Evolutionary conservation across 495 filamentous ascomycete species (phyloP), one percentile per base, ranked within the genome.

Genomic region (Collariella sp.): DNA sequence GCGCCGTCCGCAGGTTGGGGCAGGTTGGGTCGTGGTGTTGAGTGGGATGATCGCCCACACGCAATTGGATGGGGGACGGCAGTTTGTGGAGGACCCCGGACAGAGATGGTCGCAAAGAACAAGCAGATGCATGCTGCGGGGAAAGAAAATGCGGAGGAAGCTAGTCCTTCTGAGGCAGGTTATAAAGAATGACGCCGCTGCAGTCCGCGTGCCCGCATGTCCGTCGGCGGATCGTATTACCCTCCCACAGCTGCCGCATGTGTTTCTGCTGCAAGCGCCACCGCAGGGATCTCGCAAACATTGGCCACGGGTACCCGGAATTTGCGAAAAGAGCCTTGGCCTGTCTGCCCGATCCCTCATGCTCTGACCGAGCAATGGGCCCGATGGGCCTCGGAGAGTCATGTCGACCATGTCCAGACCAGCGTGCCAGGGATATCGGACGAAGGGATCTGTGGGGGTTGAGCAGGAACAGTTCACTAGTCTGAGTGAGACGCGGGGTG

Each of bases 101-200:
- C 11, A 24, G 47, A n/a, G 19, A 19, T 12, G 24, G 41, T 45
- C 34, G 33, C 19, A 29, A 48, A 16, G 47, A 46, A 55, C 46
- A 55, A 49, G 42, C 42, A 42, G 33, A 45, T 50, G 54, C 41
- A 53, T 31, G 26, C 24, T 33, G 24, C 44, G 42, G 54, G 51
- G 46, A 48, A 29, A n/a, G 34, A 20, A 38, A 50, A 50, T 50
- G 55, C 46, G 55, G 49, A 62, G 53, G 35, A 49, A 44, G 52
- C 36, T 59, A 50, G 33, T 38, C 52, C 49, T 58, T 48, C 55
- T 54, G 62, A 48, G 44, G 50, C 52, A 58, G 46, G 55, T 46
- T 63, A 57, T 60, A 40, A 54, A 42, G 44, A 54, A 52, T 49
- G 42, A 54, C 40, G 56, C 29, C 43, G 51, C 47, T 55, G 47